Evolutionary conservation across 177 flowering plant species (phyloP).

Genomic region (Vitis hybrid): DNA sequence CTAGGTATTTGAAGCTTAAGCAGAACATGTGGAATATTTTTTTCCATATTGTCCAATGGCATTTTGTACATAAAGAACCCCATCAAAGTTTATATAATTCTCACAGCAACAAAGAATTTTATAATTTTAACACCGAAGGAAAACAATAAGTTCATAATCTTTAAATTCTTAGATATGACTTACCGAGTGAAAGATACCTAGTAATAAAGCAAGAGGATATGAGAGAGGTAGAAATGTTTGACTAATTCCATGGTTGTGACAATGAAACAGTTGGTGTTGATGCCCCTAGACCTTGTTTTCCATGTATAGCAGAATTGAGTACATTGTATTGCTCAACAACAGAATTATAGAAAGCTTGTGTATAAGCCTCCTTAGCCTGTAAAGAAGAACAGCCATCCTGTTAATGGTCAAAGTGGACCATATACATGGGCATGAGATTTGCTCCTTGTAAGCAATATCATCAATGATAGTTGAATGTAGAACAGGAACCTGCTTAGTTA

Average conservation of each 20-base stretch:
- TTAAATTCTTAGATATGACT: not conserved
- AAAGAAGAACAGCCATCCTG: slow-evolving; percentile 16
- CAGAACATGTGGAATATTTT: too few relatives aligned
- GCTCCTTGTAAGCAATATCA: not conserved
- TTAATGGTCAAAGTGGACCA: slow-evolving; percentile 6
- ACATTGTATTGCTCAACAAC: slow-evolving; percentile 71
- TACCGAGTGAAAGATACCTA: slow-evolving; percentile 18
- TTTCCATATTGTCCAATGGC: too few relatives aligned
- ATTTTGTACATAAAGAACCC: not conserved
- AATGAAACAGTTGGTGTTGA: slow-evolving; percentile 54
- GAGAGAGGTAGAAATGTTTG: slow-evolving; percentile 7
- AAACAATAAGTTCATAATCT: not conserved
- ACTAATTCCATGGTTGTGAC: slow-evolving; percentile 81
- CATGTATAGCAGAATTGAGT: slow-evolving; percentile 75
- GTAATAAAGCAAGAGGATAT: slow-evolving; percentile 5
- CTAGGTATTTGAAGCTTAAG: not conserved
- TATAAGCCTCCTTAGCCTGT: slow-evolving; percentile 67
- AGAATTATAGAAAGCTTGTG: slow-evolving; percentile 56
- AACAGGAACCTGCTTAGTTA: not conserved
- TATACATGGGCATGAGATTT: too few relatives aligned
- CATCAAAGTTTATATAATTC: too few relatives aligned
- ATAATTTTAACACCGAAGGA: not conserved
- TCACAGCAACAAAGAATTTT: not conserved
- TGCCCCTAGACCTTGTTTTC: slow-evolving; percentile 64
- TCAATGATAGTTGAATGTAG: not conserved